Percentiles rank a stretch among this genome's conserved stretches.
phyloP scores from a whole-genome alignment of 2,329 filamentous ascomycete species.

The Aschersonia sp. region DNA sequence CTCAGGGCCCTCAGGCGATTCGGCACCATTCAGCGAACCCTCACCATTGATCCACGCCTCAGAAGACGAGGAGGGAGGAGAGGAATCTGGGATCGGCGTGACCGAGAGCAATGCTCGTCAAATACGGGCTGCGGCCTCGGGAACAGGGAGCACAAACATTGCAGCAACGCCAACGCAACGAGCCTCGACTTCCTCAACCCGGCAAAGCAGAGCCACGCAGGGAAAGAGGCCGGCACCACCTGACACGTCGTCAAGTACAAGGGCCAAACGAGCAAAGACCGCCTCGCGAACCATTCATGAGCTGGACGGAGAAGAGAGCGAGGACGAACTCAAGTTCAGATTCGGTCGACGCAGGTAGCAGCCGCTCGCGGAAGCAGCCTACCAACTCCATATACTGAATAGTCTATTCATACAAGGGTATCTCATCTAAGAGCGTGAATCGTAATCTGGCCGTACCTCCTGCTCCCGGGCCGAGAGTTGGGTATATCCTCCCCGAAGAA shows the following conservation, averaged over 20 bases:
- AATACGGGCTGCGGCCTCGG: no score
- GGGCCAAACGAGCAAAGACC: conserved; percentile 17
- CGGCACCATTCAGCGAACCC: conserved; percentile 8
- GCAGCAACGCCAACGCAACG: conserved; percentile 14
- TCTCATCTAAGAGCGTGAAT: not conserved
- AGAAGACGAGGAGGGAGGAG: no score
- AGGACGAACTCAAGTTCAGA: conserved; percentile 41
- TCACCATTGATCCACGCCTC: conserved; percentile 8
- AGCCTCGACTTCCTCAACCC: conserved; percentile 15
- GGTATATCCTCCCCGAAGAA: not conserved
- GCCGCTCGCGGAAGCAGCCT: no score
- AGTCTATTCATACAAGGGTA: not conserved
- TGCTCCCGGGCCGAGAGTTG: not conserved
- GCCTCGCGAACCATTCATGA: conserved; percentile 19
- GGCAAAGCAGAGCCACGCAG: conserved; percentile 7
- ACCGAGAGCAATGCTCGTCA: no score
- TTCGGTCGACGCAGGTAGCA: conserved; percentile 35
- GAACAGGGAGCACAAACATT: not conserved
- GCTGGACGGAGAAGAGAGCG: conserved; percentile 31
- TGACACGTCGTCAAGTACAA: conserved; percentile 13
- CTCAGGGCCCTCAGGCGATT: not conserved
- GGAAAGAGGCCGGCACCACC: conserved; percentile 19
- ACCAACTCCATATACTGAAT: no score
- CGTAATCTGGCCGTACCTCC: not conserved
- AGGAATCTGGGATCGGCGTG: no score